Evolutionary conservation across 257 asterid genomes (phyloP).

Genomic region (Coffea eugenioides): DNA sequence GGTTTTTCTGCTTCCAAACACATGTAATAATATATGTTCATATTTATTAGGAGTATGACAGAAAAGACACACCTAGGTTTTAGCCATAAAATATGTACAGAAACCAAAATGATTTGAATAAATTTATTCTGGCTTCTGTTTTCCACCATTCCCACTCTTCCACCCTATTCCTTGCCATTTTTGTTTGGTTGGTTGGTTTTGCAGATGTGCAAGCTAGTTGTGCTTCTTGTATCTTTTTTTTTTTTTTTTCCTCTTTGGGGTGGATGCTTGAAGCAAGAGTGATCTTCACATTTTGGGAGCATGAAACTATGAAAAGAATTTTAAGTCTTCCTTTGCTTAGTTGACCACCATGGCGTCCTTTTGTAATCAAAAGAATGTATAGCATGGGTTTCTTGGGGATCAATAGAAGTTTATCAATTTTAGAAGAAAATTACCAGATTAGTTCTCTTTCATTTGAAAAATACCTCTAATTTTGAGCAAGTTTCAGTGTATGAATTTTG

Average conservation of each 20-base stretch:
- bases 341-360: too few relatives aligned
- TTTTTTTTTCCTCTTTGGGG: background rate
- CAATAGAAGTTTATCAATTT: too few relatives aligned
- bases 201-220: background rate
- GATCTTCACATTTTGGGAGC: background rate
- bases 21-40: background rate
- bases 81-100: conserved; percentile 15
- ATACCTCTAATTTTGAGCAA: too few relatives aligned
- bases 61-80: background rate
- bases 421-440: too few relatives aligned
- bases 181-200: background rate
- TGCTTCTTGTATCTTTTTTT: background rate
- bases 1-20: background rate
- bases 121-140: background rate
- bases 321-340: background rate
- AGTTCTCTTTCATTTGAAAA: too few relatives aligned
- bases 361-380: background rate
- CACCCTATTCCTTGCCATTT: background rate
- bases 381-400: too few relatives aligned
- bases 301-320: too few relatives aligned
- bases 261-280: background rate
- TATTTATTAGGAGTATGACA: conserved; percentile 1
- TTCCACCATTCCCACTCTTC: too few relatives aligned
- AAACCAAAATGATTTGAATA: background rate
- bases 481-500: too few relatives aligned